Base-by-base conservation (phyloP, 176 grass and related monocot genomes). In the Cenchrus americanus region DNA sequence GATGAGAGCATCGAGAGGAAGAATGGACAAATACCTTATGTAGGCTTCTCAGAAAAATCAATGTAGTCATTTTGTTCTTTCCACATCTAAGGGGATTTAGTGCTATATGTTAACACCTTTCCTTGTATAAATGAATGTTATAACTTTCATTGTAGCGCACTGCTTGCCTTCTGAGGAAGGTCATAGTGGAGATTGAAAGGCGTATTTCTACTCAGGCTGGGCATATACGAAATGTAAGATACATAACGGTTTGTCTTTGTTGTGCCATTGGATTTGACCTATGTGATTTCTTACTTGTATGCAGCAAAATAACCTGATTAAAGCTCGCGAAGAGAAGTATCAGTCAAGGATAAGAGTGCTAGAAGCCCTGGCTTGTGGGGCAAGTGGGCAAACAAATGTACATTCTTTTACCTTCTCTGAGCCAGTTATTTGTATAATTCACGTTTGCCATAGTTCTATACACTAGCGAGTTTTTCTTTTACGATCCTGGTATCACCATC, bases 1-100 rank as follows among this genome's bases (percentile, higher is more conserved):
- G 93, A 92, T 66, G 93, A 92, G 83, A 94, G 87, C 66, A 92
- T 92, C 5, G 89, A 92, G 44, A 86, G 85, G 75, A 94, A 91
- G 87, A 94, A 83, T 83, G 93, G 89, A 85, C 85, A 92, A 75
- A 90, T 94, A 72, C 93, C 90, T 92, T 84, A 92, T 87, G 93
- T 94, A 94, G 83, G 87, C 85, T 85, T 58, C 84, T 85, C 51
- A 69, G 55, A 89, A 86, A 83, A 74, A 81, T 68, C 76, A 89
- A 87, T 84, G 42, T 74, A 89, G 84, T 89, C 83, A 87, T 76
- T 88, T 93, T 83, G 34, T 82, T 86, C 43, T 71, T 82, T 86
- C 71, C 55, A 83, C 47, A 83, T 43, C 71, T 86, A 53, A 75
- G n/a, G 54, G 43, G 13, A 83, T 75, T 68, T 23, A 34, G 19